These are phyloP conservation scores for Gentiana dahurica DNA, from an alignment of 257 asterid genomes.

Conservation along the genomic window DNA sequence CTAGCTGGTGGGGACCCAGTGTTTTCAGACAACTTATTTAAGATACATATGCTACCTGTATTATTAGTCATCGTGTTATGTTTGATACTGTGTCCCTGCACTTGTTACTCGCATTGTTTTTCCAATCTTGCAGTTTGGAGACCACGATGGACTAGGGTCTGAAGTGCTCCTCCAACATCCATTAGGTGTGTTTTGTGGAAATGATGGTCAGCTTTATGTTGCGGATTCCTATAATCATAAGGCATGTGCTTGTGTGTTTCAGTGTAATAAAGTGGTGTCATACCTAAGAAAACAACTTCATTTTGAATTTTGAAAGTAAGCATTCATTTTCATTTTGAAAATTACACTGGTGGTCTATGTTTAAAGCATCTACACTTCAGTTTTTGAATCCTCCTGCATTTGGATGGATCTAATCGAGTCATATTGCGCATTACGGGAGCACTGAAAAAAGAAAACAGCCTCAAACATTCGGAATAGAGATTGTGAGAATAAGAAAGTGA, in stretches of 20 bases:
- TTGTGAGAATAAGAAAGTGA: too few relatives aligned
- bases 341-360: too few relatives aligned
- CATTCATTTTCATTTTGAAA: too few relatives aligned
- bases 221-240: conserved; percentile 97
- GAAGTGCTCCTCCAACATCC: conserved; percentile 98
- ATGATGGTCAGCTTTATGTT: conserved; percentile 58
- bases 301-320: too few relatives aligned
- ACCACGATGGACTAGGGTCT: conserved; percentile 83
- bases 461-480: too few relatives aligned
- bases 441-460: too few relatives aligned
- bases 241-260: conserved; percentile 23
- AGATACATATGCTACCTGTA: conserved; percentile 30
- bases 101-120: conserved; percentile 5
- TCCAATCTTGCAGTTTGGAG: conserved; percentile 67
- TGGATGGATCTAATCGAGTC: too few relatives aligned
- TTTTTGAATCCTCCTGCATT: too few relatives aligned
- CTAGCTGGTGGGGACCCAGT: conserved; percentile 93
- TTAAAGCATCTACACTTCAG: too few relatives aligned
- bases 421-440: too few relatives aligned
- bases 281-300: too few relatives aligned
- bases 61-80: neutral
- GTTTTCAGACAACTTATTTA: conserved; percentile 80
- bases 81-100: conserved; percentile 5
- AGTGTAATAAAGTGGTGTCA: too few relatives aligned
- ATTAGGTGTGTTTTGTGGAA: conserved; percentile 69